Percentiles rank a stretch among this genome's conserved stretches.
phyloP scores from a whole-genome alignment of 768 basidiomycete genomes.

The Cystofilobasidium macerans region DNA sequence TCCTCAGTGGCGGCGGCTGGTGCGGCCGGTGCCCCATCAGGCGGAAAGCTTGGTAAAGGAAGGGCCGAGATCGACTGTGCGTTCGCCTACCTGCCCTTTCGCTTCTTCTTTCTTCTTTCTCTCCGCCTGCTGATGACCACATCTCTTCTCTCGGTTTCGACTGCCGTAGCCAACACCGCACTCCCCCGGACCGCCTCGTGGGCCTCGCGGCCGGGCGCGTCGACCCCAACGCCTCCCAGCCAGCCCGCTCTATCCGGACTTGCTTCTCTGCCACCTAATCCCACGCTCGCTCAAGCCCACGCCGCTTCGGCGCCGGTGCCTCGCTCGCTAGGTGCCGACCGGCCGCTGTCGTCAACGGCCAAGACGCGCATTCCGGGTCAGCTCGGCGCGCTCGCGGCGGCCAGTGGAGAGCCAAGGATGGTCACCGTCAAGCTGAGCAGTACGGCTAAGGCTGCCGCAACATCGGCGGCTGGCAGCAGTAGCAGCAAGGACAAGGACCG shows the following conservation, averaged over 20 bases:
- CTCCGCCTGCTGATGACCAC: not conserved
- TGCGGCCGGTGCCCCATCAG: not conserved
- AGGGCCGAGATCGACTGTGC: not conserved
- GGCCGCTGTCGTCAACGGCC: not conserved
- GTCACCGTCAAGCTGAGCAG: slow-evolving; percentile 1
- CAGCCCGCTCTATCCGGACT: slow-evolving; percentile 22
- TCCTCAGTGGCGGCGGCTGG: too few species aligned
- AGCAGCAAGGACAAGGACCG: too few species aligned
- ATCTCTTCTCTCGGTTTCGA: not conserved
- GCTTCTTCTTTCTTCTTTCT: not conserved
- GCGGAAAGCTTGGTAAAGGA: not conserved
- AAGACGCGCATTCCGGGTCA: not conserved
- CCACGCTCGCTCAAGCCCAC: not conserved
- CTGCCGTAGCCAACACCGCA: slow-evolving; percentile 37
- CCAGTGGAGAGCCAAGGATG: not conserved
- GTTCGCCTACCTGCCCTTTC: too few species aligned
- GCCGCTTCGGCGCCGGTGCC: not conserved
- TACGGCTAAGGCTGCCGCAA: not conserved
- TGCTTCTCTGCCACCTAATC: slow-evolving; percentile 30
- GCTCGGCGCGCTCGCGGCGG: not conserved
- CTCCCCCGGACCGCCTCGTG: slow-evolving; percentile 53
- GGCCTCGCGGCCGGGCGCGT: slow-evolving; percentile 37
- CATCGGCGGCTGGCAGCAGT: not conserved
- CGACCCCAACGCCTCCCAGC: slow-evolving; percentile 24
- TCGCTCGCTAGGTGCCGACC: not conserved